These are phyloP conservation scores for Trametes sp. DNA, from an alignment of 1,284 basidiomycete genomes.

Conservation along the genomic window DNA sequence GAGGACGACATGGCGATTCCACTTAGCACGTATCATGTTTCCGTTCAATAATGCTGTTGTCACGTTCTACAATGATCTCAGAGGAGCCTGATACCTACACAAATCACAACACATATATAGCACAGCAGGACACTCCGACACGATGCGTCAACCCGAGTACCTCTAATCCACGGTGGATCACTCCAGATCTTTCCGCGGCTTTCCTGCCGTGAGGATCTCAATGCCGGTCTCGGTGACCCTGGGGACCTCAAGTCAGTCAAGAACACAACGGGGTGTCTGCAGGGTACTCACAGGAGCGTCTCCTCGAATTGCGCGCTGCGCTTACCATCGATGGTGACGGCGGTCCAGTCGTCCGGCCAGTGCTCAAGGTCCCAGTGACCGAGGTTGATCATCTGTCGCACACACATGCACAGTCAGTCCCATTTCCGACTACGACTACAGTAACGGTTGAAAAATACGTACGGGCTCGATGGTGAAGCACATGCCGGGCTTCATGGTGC, in stretches of 20 bases:
- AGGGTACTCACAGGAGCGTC: slow-evolving; percentile 76
- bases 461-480: slow-evolving; percentile 85
- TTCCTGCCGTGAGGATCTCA: slow-evolving; percentile 84
- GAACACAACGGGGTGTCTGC: background rate
- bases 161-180: background rate
- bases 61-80: background rate
- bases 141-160: background rate
- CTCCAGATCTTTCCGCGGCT: slow-evolving; percentile 47
- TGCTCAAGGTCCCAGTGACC: slow-evolving; percentile 79
- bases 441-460: slow-evolving; percentile 21
- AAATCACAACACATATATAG: background rate
- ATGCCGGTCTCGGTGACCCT: slow-evolving; percentile 93
- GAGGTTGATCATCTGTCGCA: slow-evolving; percentile 88
- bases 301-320: slow-evolving; percentile 96
- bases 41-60: background rate
- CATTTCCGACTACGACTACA: too few relatives aligned
- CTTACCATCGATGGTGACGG: slow-evolving; percentile 89
- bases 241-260: slow-evolving; percentile 4
- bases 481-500: slow-evolving; percentile 88
- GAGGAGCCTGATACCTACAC: background rate
- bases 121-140: background rate
- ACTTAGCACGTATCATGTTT: too few relatives aligned
- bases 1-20: too few relatives aligned
- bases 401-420: background rate
- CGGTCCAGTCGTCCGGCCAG: slow-evolving; percentile 95